Base-by-base conservation (phyloP, 1,284 basidiomycete genomes). In the Erythrobasidium hasegawianum region DNA sequence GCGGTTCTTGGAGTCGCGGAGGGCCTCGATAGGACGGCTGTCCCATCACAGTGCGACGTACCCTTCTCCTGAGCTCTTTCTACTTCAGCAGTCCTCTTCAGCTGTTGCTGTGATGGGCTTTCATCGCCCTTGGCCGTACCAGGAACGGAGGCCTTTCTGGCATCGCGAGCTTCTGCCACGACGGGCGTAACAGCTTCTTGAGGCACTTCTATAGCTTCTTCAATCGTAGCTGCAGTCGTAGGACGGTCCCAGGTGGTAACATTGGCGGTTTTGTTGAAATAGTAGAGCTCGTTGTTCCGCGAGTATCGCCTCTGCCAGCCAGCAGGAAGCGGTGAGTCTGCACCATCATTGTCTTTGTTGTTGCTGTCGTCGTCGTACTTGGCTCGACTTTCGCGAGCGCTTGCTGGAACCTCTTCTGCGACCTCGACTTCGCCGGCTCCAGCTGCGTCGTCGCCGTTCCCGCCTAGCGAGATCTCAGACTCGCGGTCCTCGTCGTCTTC, bases 401-500 rank as follows among this genome's bases (percentile, higher is more conserved):
- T 3, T 53, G 7, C 50, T 24, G 50, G 9, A 10, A 26, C n/a
- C 26, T 20, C n/a, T n/a, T n/a, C n/a, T n/a, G n/a, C 50, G 18
- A 16, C 50, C 26, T 9, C 13, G 13, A 38, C 55, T 0, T 58
- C 7, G 27, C 22, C 55, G 2, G 9, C 62, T 50, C n/a, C 33
- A n/a, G 16, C 43, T 11, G 4, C 5, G 33, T 53, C 62, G 24
- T 58, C 62, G 29, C 54, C 62, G 8, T 57, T 45, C 33, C 5
- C 33, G 11, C 62, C 62, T 27, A 65, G 41, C 27, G 55, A 57
- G 43, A 65, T 65, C 55, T 57, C 53, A 29, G 55, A 55, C 43
- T 65, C 62, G 16, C 47, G 43, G 18, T 65, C 62, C 18, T 65
- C 62, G 16, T 56, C 54, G 33, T 65, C 62, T 53, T 65, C 62